Percentiles rank a stretch among this genome's conserved stretches.
These are phyloP conservation scores for Fusarium globosum DNA, from an alignment of 2,329 filamentous ascomycete species.

Conservation along the genomic window DNA sequence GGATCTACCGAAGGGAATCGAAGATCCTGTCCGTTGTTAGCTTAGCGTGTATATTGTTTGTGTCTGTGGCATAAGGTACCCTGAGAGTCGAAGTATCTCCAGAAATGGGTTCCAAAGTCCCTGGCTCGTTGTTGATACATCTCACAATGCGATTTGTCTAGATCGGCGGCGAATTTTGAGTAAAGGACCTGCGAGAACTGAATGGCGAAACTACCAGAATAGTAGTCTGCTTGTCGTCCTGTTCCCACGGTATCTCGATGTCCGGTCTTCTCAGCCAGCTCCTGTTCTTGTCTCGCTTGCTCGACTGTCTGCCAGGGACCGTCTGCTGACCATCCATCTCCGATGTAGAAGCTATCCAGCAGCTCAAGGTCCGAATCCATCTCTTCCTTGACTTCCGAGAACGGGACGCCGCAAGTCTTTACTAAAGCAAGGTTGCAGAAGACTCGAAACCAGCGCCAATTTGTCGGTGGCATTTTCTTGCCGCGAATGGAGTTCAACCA, in stretches of 20 bases:
- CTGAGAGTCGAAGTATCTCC: conserved; percentile 59
- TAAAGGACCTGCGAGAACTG: conserved; percentile 63
- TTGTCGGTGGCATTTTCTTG: conserved; percentile 59
- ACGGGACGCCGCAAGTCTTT: conserved; percentile 53
- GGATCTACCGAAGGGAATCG: conserved; percentile 63
- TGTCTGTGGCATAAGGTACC: conserved; percentile 45
- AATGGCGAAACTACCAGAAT: conserved; percentile 65
- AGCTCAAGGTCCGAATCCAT: conserved; percentile 57
- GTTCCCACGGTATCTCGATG: conserved; percentile 39
- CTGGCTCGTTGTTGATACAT: conserved; percentile 53
- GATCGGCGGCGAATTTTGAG: conserved; percentile 54
- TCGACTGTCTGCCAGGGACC: conserved; percentile 53
- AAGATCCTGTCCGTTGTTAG: conserved; percentile 51
- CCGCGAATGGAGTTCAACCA: conserved; percentile 59
- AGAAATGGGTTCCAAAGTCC: conserved; percentile 56
- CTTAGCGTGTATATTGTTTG: accelerated
- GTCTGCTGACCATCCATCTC: conserved; percentile 60
- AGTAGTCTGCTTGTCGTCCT: conserved; percentile 60
- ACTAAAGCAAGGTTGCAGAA: conserved; percentile 60
- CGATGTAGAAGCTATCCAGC: conserved; percentile 58
- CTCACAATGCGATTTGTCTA: conserved; percentile 53
- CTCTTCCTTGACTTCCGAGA: conserved; percentile 47
- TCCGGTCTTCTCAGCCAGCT: conserved; percentile 11
- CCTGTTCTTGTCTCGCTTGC: conserved; percentile 24
- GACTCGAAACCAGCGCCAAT: conserved; percentile 65